These are phyloP conservation scores for Cyathus pygmaeus DNA, from an alignment of 1,284 basidiomycete genomes.

Conservation along the genomic window DNA sequence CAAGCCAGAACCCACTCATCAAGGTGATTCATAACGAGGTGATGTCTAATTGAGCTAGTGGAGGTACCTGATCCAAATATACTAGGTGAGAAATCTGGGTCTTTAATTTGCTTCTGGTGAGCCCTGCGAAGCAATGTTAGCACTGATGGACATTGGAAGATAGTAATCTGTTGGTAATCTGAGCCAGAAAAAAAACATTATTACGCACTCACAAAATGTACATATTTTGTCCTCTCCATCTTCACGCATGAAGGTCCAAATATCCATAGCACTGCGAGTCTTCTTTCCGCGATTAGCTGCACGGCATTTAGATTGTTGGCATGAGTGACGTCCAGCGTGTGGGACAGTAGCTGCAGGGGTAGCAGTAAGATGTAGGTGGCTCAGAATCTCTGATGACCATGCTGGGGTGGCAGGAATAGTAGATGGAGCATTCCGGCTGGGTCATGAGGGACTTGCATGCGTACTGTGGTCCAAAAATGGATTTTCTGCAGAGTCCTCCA, in stretches of 20 bases:
- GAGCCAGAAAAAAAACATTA: no score
- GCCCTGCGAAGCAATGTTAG: no score
- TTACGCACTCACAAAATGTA: neutral
- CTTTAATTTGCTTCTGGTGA: neutral
- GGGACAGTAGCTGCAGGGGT: neutral
- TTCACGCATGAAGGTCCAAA: neutral
- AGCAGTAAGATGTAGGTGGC: neutral
- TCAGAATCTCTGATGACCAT: neutral
- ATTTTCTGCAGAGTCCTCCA: no score
- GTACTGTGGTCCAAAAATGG: no score
- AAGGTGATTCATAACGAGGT: neutral
- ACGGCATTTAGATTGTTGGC: neutral
- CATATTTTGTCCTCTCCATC: neutral
- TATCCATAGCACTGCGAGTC: neutral
- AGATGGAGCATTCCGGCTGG: no score
- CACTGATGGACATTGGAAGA: no score
- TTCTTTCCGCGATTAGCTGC: neutral
- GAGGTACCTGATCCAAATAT: neutral
- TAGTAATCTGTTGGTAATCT: no score
- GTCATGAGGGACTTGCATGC: no score
- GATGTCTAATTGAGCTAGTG: neutral
- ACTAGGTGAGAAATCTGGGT: neutral
- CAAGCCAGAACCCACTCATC: neutral
- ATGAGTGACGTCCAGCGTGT: neutral
- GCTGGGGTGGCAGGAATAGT: neutral